These are phyloP conservation scores for Aspergillus pseudotamarii DNA, from an alignment of 2,329 filamentous ascomycete genomes.

Conservation along the genomic window DNA sequence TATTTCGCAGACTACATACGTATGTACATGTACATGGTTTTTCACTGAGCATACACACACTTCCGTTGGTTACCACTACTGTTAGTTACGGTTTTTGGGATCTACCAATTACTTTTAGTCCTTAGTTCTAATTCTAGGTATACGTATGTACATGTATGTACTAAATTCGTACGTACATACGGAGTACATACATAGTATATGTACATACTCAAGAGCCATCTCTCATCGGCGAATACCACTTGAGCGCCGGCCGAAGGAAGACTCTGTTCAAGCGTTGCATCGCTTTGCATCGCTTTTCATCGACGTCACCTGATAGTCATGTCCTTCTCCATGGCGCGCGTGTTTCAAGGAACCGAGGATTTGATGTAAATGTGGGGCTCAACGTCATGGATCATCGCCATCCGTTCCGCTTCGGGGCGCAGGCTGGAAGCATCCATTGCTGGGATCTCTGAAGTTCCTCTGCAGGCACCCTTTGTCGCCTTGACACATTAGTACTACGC, in stretches of 20 bases:
- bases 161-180: neutral
- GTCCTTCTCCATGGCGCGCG: neutral
- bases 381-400: constrained; percentile 4
- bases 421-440: neutral
- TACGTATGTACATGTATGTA: neutral
- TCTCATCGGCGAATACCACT: neutral
- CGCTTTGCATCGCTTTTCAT: constrained; percentile 3
- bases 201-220: neutral
- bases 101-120: neutral
- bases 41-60: neutral
- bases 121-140: neutral
- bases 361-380: constrained; percentile 1
- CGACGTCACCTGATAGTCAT: constrained; percentile 34
- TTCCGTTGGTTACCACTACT: neutral
- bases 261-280: neutral
- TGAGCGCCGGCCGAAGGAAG: neutral
- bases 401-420: neutral
- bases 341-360: neutral
- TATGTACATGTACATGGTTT: neutral
- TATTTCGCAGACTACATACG: too few species aligned
- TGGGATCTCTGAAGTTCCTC: neutral
- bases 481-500: neutral
- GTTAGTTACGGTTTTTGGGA: neutral
- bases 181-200: neutral
- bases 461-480: neutral